phyloP scores from a whole-genome alignment of 768 basidiomycete genomes.

The Podaxis pistillaris region DNA sequence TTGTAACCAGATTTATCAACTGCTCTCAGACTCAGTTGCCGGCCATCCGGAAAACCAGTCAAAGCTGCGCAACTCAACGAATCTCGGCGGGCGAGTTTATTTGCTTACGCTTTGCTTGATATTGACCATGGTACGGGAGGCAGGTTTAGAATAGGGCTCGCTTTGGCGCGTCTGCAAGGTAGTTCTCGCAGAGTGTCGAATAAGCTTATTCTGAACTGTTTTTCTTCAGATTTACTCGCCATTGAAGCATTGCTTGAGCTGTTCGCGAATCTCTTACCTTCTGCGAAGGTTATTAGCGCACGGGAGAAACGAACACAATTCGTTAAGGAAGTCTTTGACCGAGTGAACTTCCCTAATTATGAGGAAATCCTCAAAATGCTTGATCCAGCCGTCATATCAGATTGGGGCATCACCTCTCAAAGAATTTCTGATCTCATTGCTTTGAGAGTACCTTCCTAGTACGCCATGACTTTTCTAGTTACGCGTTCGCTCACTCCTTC shows the following conservation, averaged over 20 bases:
- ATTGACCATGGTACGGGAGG: neutral
- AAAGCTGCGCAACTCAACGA: constrained; percentile 39
- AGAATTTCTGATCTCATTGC: constrained; percentile 50
- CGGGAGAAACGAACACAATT: constrained; percentile 42
- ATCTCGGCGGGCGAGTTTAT: constrained; percentile 48
- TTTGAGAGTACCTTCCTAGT: constrained; percentile 46
- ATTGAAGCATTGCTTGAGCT: constrained; percentile 57
- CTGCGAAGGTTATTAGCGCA: constrained; percentile 27
- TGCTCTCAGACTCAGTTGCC: constrained; percentile 47
- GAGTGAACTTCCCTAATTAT: constrained; percentile 34
- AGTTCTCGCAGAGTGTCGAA: neutral
- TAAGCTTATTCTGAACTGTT: constrained; percentile 4
- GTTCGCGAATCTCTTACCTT: constrained; percentile 54
- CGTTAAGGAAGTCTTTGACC: constrained; percentile 50
- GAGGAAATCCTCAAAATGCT: constrained; percentile 38
- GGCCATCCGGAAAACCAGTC: constrained; percentile 40
- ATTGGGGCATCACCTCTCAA: constrained; percentile 54
- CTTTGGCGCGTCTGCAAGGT: constrained; percentile 51
- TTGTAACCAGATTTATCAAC: constrained; percentile 45
- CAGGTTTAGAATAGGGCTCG: constrained; percentile 47
- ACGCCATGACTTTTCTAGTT: constrained; percentile 21
- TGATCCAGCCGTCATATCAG: constrained; percentile 36
- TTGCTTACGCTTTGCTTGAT: neutral
- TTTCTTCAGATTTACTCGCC: constrained; percentile 47
- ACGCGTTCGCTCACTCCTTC: constrained; percentile 3